Evolutionary conservation across 345 rosid species (phyloP).

Genomic region (Mercurialis annua): DNA sequence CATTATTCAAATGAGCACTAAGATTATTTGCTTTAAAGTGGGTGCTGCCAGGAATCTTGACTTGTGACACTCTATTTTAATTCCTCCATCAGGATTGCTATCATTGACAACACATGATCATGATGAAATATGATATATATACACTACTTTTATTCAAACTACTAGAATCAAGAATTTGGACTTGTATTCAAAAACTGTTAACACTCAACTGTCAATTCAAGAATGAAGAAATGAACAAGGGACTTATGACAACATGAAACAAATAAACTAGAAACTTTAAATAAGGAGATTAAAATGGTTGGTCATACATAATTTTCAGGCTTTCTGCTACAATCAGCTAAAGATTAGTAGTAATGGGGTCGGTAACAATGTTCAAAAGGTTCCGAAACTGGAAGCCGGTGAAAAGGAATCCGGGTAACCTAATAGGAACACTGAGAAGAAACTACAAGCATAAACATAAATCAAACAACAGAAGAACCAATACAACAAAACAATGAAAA

Average conservation of each 20-base stretch:
- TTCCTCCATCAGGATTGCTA: background rate
- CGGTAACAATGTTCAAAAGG: constrained; percentile 23
- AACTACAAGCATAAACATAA: constrained; percentile 33
- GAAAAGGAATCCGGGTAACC: constrained; percentile 73
- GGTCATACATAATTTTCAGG: background rate
- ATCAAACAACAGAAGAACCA: constrained; percentile 26
- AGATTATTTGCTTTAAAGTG: constrained; percentile 24
- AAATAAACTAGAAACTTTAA: background rate
- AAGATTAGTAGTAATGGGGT: constrained; percentile 13
- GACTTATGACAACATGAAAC: background rate
- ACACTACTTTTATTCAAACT: background rate
- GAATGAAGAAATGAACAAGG: background rate
- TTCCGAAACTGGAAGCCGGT: constrained; percentile 56
- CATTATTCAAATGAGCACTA: constrained; percentile 27
- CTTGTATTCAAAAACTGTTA: background rate
- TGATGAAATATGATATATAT: background rate
- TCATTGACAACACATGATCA: constrained; percentile 16
- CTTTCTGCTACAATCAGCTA: background rate
- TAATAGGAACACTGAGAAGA: constrained; percentile 37
- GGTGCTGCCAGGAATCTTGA: constrained; percentile 39
- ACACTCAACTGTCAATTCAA: background rate
- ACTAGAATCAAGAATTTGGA: background rate
- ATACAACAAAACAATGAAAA: constrained; percentile 32
- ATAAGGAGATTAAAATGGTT: background rate
- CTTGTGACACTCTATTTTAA: constrained; percentile 36